Base-by-base conservation (phyloP, 495 filamentous ascomycete genomes). In the Penicillium canariense region DNA sequence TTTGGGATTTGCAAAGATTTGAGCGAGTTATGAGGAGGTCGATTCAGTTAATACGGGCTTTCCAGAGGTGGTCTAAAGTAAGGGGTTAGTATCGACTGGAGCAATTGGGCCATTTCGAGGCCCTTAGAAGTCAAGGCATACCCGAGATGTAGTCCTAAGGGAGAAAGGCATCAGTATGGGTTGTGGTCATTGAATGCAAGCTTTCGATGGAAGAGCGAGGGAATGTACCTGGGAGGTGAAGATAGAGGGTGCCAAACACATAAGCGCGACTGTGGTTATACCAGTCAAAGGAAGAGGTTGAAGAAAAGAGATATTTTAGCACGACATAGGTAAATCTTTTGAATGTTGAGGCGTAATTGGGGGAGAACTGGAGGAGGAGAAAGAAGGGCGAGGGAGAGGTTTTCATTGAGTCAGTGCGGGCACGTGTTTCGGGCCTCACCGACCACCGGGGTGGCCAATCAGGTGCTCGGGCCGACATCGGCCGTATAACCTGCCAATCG, bases 151-250 rank as follows among this genome's bases (percentile, higher is more conserved):
- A 96, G 82, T 96, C 90, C 90, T 94, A 67, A 58, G 52, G 36
- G 66, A 58, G 53, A 35, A 56, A 48, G 54, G 27, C 67, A 72
- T 61, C 40, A 54, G 44, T 32, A 54, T 48, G 2, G 28, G 10
- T 27, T 2, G 11, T 56, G 45, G 18, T 34, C 45, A 61, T 52
- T 45, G 52, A 42, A 26, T 45, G 17, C 6, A 46, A 20, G 43
- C 15, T 22, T 2, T 1, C 17, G 11, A 30, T 6, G 17, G 30
- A 50, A 43, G 31, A 6, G 14, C 5, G 1, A 11, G 28, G 23
- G 23, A 49, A 73, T 83, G 58, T 90, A 95, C 90, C 88, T 96
- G 91, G 76, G 91, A 96, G 80, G 91, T 97, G 81, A 93, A 97
- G 75, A 88, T 82, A 70, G 91, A 91, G 75, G 86, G 81, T 84